phyloP scores from a whole-genome alignment of 805 yeast genomes.

The Hanseniaspora meyeri region DNA sequence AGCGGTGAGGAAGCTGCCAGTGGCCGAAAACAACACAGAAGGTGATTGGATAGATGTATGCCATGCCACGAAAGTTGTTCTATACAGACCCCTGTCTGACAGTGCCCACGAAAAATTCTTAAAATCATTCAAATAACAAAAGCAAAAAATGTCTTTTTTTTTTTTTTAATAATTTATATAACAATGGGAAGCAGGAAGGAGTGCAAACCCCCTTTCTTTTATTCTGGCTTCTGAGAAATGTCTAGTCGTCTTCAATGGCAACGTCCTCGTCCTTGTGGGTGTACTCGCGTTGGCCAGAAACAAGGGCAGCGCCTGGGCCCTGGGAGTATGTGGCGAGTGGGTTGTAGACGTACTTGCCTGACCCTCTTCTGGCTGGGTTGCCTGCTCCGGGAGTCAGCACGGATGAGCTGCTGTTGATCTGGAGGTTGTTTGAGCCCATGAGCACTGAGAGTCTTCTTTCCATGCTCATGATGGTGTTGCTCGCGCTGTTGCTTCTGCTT shows the following conservation, averaged over 20 bases:
- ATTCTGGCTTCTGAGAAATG: too few relatives aligned
- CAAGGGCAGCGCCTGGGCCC: neutral
- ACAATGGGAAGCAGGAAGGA: too few relatives aligned
- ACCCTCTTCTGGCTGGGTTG: slow-evolving; percentile 1
- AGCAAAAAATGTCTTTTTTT: neutral
- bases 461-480: slow-evolving; percentile 2
- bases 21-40: too few relatives aligned
- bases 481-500: slow-evolving; percentile 8
- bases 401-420: neutral
- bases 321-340: neutral
- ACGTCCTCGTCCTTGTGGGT: slow-evolving; percentile 3
- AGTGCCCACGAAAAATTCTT: neutral
- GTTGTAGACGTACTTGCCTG: neutral
- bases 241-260: slow-evolving; percentile 8
- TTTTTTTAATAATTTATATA: neutral
- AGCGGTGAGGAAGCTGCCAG: too few relatives aligned
- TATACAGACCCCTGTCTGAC: neutral
- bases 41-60: neutral
- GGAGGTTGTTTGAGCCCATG: slow-evolving; percentile 1
- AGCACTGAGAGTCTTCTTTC: slow-evolving; percentile 13
- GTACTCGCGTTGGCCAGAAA: neutral
- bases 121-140: neutral
- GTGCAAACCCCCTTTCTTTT: too few relatives aligned
- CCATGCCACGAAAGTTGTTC: neutral
- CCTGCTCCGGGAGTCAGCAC: neutral